These are phyloP conservation scores for Neoconidiobolus thromboides DNA, from an alignment of 371 early-diverging fungal genomes.

Conservation along the genomic window DNA sequence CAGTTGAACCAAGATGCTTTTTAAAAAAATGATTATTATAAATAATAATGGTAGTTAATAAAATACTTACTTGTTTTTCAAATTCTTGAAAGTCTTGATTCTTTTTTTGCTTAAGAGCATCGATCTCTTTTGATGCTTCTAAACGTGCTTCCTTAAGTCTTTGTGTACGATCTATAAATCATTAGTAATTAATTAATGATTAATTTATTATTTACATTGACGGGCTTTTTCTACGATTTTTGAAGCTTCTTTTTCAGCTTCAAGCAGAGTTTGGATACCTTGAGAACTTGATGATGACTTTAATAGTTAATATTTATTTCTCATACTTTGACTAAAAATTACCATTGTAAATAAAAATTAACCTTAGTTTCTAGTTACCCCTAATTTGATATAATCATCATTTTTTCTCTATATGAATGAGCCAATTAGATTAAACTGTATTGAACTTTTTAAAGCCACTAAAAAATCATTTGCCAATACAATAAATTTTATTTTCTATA, in stretches of 20 bases:
- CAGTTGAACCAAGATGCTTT: conserved; percentile 55
- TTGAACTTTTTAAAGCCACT: too few species aligned
- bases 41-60: background rate
- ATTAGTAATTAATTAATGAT: background rate
- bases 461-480: too few species aligned
- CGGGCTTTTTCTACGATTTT: conserved; percentile 85
- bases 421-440: too few species aligned
- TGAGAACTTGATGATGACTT: conserved; percentile 33
- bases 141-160: conserved; percentile 84
- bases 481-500: too few species aligned
- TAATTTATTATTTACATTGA: conserved; percentile 42
- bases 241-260: conserved; percentile 69
- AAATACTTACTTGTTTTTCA: conserved; percentile 45
- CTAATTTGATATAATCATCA: too few species aligned
- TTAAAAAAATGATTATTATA: background rate
- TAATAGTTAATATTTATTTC: too few species aligned
- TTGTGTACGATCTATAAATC: conserved; percentile 61
- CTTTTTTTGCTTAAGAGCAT: conserved; percentile 66
- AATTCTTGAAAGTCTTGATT: conserved; percentile 58
- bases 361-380: too few species aligned
- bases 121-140: conserved; percentile 85
- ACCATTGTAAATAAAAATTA: too few species aligned
- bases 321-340: too few species aligned
- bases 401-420: too few species aligned
- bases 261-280: conserved; percentile 66